These are phyloP conservation scores for Botrytis squamosa DNA, from an alignment of 2,329 filamentous ascomycete genomes.

Conservation along the genomic window DNA sequence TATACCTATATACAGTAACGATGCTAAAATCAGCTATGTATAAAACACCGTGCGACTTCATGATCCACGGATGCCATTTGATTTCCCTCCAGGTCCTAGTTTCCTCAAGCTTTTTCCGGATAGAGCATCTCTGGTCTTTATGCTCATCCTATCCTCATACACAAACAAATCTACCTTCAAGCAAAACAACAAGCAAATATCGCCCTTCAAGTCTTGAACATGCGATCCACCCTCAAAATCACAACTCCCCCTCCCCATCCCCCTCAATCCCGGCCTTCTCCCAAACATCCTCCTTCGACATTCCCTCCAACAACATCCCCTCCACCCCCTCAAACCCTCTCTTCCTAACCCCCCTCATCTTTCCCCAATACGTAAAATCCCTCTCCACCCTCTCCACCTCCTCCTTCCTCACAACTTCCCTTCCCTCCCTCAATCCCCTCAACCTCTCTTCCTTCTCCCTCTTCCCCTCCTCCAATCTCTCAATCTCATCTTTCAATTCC, in stretches of 20 bases:
- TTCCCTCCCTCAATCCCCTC: slow-evolving; percentile 41
- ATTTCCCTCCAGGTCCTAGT: background rate
- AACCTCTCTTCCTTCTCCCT: slow-evolving; percentile 41
- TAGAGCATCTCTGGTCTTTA: background rate
- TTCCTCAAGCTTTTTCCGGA: background rate
- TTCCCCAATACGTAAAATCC: slow-evolving; percentile 48
- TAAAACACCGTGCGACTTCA: background rate
- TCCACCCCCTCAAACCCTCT: slow-evolving; percentile 35
- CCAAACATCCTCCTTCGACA: slow-evolving; percentile 50
- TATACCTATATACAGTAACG: background rate
- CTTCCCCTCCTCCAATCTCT: slow-evolving; percentile 44
- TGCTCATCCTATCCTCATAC: background rate
- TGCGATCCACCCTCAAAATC: background rate
- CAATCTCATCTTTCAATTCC: slow-evolving; percentile 46
- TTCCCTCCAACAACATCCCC: slow-evolving; percentile 48
- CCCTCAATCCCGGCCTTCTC: slow-evolving; percentile 39
- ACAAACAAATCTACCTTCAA: background rate
- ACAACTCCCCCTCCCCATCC: slow-evolving; percentile 19
- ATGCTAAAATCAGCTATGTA: background rate
- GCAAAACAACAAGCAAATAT: background rate
- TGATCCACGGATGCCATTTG: background rate
- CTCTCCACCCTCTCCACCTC: slow-evolving; percentile 48
- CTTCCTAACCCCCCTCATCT: slow-evolving; percentile 35
- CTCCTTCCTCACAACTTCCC: slow-evolving; percentile 46
- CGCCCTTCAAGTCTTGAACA: background rate